phyloP scores from a whole-genome alignment of 768 basidiomycete genomes.

The Trametes gibbosa region DNA sequence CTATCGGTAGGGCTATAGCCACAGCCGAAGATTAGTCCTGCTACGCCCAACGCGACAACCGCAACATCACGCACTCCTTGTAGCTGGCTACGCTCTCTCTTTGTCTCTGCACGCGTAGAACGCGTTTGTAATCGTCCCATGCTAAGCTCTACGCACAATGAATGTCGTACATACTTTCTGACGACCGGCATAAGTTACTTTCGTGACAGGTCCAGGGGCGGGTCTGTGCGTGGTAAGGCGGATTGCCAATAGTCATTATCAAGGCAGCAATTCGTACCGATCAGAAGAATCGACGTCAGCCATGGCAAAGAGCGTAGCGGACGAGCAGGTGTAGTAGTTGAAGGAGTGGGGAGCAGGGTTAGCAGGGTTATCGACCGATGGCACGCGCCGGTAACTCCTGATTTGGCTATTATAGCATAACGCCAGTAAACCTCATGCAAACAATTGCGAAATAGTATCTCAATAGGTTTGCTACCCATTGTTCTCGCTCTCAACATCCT shows the following conservation, averaged over 20 bases:
- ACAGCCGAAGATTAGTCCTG: neutral
- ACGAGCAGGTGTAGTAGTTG: neutral
- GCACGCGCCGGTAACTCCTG: neutral
- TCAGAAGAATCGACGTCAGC: slow-evolving; percentile 14
- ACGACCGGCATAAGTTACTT: slow-evolving; percentile 20
- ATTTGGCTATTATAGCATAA: neutral
- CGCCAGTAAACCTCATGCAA: neutral
- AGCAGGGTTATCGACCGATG: slow-evolving; percentile 4
- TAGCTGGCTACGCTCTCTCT: slow-evolving; percentile 7
- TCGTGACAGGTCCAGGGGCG: slow-evolving; percentile 8
- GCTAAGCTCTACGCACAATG: neutral
- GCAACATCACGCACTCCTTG: slow-evolving; percentile 7
- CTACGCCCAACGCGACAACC: neutral
- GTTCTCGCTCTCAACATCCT: neutral
- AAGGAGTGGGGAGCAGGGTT: neutral
- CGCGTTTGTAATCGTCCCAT: neutral
- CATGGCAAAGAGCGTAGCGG: slow-evolving; percentile 1
- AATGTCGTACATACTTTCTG: slow-evolving; percentile 17
- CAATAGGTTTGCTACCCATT: neutral
- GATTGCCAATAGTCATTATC: neutral
- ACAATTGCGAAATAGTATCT: neutral
- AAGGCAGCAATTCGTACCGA: slow-evolving; percentile 1
- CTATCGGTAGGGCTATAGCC: slow-evolving; percentile 8
- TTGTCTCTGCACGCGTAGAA: slow-evolving; percentile 13
- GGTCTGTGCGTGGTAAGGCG: neutral